Evolutionary conservation across 2,329 filamentous ascomycete species (phyloP).

Genomic region (Colletotrichum camelliae): DNA sequence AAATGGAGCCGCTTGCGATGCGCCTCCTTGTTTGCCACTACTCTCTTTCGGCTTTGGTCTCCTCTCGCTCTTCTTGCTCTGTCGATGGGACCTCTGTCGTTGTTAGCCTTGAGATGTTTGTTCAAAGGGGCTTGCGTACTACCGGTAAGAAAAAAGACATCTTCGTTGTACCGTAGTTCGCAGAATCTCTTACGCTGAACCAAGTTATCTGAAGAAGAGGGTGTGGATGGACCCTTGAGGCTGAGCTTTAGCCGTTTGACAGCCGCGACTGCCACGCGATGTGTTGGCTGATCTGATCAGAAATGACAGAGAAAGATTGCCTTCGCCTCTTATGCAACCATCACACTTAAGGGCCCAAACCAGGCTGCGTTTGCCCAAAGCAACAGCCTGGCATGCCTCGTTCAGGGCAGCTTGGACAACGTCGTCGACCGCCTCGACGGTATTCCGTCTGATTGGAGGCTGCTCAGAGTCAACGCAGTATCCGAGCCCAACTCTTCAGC

Average conservation of each 20-base stretch:
- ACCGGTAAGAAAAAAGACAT: background rate
- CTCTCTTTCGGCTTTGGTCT: background rate
- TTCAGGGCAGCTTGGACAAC: background rate
- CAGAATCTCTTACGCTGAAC: rapidly evolving
- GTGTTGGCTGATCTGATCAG: conserved; percentile 1
- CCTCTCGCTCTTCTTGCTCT: background rate
- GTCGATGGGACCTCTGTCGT: background rate
- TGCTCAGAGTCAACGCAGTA: background rate
- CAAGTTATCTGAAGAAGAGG: rapidly evolving
- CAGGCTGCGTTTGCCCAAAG: background rate
- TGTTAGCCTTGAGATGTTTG: background rate
- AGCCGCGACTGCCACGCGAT: background rate
- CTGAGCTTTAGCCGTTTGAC: background rate
- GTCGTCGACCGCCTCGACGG: background rate
- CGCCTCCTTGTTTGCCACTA: too few species aligned
- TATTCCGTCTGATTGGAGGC: background rate
- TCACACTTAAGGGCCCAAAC: background rate
- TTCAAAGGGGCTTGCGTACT: too few species aligned
- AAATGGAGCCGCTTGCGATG: too few species aligned
- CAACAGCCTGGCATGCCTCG: background rate
- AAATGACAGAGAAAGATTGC: conserved; percentile 7
- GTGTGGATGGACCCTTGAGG: background rate
- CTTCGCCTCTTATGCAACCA: background rate
- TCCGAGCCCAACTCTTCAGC: background rate
- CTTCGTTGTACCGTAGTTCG: rapidly evolving